Evolutionary conservation across 2,329 filamentous ascomycete species (phyloP).

Genomic region (Pezicula carpinea): DNA sequence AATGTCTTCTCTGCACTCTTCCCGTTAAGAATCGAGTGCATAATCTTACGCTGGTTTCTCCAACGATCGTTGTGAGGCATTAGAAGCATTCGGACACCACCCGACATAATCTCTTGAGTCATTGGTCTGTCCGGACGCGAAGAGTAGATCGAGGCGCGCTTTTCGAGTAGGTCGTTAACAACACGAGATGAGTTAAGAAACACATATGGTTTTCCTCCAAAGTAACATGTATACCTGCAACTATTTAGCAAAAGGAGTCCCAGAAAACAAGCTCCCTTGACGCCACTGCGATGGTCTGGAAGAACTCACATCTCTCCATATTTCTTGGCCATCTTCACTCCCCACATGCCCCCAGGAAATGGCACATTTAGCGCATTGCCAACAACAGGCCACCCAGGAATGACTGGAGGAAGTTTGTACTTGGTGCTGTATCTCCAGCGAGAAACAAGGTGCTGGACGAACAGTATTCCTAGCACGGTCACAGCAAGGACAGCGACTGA

Average conservation of each 20-base stretch:
- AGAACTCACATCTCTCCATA: slow-evolving; percentile 19
- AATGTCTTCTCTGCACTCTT: slow-evolving; percentile 11
- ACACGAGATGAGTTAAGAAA: slow-evolving; percentile 37
- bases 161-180: slow-evolving; percentile 26
- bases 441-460: slow-evolving; percentile 14
- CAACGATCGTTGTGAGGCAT: slow-evolving; percentile 26
- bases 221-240: slow-evolving; percentile 16
- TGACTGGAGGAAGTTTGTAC: slow-evolving; percentile 15
- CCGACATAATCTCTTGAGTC: slow-evolving; percentile 23
- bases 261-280: no score
- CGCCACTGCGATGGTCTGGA: background rate
- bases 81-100: slow-evolving; percentile 23
- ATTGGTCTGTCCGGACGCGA: slow-evolving; percentile 16
- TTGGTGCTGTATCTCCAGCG: slow-evolving; percentile 7
- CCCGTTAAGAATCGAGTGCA: slow-evolving; percentile 24
- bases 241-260: background rate
- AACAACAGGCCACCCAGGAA: slow-evolving; percentile 17
- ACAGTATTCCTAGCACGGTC: no score
- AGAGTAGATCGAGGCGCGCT: slow-evolving; percentile 17
- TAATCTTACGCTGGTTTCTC: slow-evolving; percentile 24
- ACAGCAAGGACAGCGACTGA: no score
- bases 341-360: slow-evolving; percentile 12
- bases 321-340: slow-evolving; percentile 9
- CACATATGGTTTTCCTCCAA: slow-evolving; percentile 34
- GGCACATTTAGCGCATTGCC: slow-evolving; percentile 21